A percentile compares a stretch with the other conserved stretches of the same genome.
Evolutionary conservation across 2,329 filamentous ascomycete species (phyloP).

Genomic region (Mycosphaerelloides madeirae): DNA sequence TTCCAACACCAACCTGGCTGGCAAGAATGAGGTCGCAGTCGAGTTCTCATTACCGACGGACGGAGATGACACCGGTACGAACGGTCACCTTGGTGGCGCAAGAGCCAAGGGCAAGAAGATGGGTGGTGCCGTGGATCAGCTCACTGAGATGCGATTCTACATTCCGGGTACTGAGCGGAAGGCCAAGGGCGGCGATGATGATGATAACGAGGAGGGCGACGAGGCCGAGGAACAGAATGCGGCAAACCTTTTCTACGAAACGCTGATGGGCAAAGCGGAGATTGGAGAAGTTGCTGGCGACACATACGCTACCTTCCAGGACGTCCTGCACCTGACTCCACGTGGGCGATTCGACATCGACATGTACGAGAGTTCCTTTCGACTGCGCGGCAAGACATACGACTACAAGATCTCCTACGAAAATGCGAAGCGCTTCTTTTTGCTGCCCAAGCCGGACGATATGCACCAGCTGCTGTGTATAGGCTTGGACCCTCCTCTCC

Average conservation of each 20-base stretch:
- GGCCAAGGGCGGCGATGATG: constrained; percentile 65
- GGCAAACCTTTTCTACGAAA: constrained; percentile 96
- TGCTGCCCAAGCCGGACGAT: constrained; percentile 97
- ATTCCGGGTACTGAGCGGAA: constrained; percentile 83
- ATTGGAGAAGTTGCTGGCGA: constrained; percentile 99
- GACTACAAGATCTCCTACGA: constrained; percentile 99
- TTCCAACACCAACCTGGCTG: constrained; percentile 93
- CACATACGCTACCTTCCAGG: constrained; percentile 94
- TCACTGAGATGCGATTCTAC: constrained; percentile 98
- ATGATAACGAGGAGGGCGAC: constrained; percentile 52
- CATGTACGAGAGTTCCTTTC: constrained; percentile 98
- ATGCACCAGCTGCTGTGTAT: constrained; percentile 92
- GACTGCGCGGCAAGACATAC: constrained; percentile 96
- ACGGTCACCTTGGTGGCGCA: constrained; percentile 68
- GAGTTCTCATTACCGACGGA: constrained; percentile 79
- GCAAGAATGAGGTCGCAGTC: constrained; percentile 94
- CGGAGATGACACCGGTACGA: constrained; percentile 66
- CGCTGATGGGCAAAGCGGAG: constrained; percentile 95
- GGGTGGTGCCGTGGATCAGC: constrained; percentile 80
- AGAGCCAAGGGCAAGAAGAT: constrained; percentile 79
- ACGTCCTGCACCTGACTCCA: constrained; percentile 93
- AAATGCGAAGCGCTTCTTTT: constrained; percentile 97
- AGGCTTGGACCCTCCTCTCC: constrained; percentile 86
- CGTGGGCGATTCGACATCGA: constrained; percentile 99
- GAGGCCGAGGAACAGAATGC: constrained; percentile 81